Conservation (phyloP, 192 early-diverging fungal species). For the Pilaira anomala region DNA sequence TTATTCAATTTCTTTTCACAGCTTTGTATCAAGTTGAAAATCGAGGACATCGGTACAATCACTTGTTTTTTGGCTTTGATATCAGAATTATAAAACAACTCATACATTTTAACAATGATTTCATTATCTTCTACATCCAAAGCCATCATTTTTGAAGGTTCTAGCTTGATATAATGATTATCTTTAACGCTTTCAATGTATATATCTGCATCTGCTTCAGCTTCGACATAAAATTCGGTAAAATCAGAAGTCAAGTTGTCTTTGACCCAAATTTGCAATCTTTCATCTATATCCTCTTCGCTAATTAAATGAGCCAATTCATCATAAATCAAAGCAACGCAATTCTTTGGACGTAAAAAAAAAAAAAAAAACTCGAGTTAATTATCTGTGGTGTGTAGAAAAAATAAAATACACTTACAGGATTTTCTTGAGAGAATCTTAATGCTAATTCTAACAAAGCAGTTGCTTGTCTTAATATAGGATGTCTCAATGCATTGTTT, state of each 20-base stretch:
- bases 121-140: constrained; percentile 42
- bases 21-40: constrained; percentile 68
- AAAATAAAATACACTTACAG: constrained; percentile 35
- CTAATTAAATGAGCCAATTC: constrained; percentile 68
- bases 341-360: constrained; percentile 51
- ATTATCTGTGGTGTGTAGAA: too few species aligned
- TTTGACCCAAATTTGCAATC: constrained; percentile 64
- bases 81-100: neutral
- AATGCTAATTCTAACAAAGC: constrained; percentile 56
- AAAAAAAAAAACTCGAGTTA: too few species aligned
- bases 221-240: constrained; percentile 55
- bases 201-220: constrained; percentile 32
- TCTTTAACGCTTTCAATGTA: constrained; percentile 10
- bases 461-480: constrained; percentile 51
- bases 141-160: constrained; percentile 43
- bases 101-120: constrained; percentile 10
- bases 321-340: constrained; percentile 66
- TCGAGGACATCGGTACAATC: constrained; percentile 57
- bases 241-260: constrained; percentile 62
- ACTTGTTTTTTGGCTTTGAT: neutral
- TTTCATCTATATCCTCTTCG: constrained; percentile 45
- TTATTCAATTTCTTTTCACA: constrained; percentile 59
- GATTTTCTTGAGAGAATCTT: constrained; percentile 36
- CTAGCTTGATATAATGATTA: constrained; percentile 23
- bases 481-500: constrained; percentile 11